Conservation (phyloP, 805 yeast species). For the Candida awuae region DNA sequence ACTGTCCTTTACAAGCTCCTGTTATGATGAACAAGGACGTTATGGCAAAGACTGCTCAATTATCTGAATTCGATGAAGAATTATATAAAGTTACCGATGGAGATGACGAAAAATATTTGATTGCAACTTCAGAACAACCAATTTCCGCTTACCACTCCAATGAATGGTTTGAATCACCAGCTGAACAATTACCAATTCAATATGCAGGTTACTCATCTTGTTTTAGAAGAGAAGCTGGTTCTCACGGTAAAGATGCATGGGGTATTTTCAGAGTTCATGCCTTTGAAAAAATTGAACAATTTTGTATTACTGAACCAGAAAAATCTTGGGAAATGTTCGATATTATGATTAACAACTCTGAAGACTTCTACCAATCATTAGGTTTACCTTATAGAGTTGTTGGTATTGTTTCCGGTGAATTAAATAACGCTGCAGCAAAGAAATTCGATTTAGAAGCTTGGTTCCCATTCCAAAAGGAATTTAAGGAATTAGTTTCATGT, state of each 20-base stretch:
- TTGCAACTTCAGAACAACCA: conserved; percentile 99
- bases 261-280: conserved; percentile 99
- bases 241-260: conserved; percentile 99
- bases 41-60: conserved; percentile 98
- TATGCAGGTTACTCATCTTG: conserved; percentile 98
- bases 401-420: conserved; percentile 96
- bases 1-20: conserved; percentile 93
- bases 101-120: conserved; percentile 92
- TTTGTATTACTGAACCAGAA: conserved; percentile 92
- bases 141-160: conserved; percentile 94
- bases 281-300: conserved; percentile 97
- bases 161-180: conserved; percentile 98
- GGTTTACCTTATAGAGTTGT: conserved; percentile 95
- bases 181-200: conserved; percentile 91
- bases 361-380: conserved; percentile 86
- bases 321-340: conserved; percentile 97
- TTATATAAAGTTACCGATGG: conserved; percentile 95
- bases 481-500: conserved; percentile 96
- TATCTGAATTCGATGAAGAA: conserved; percentile 97
- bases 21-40: conserved; percentile 99
- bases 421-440: conserved; percentile 98
- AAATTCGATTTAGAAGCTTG: conserved; percentile 98
- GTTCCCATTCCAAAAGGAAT: conserved; percentile 99
- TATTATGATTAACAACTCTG: conserved; percentile 84
- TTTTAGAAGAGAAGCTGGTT: conserved; percentile 99